Evolutionary conservation across 2,329 filamentous ascomycete genomes (phyloP), one percentile per base, ranked within the genome.

Genomic region (Penicillium sp.): DNA sequence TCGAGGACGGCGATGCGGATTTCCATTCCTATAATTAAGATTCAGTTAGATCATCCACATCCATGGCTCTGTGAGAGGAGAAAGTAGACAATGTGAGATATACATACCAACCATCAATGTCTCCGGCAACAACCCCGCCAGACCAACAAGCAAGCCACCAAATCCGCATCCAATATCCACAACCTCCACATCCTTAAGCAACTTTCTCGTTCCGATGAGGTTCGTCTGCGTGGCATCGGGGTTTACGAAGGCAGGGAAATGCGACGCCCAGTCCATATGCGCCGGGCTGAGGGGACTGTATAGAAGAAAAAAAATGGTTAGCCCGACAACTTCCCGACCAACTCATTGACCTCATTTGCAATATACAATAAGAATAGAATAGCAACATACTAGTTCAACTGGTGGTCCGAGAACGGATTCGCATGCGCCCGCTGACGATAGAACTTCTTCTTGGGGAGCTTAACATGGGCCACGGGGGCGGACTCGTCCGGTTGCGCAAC

Each of bases 81-180:
- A n/a, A n/a, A n/a, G n/a, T n/a, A n/a, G n/a, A n/a, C n/a, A n/a
- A n/a, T 88, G 45, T 41, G 17, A 21, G 38, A 13, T 21, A 6
- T 38, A 69, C 77, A 56, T 71, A 87, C 88, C 91, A 13, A 98
- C 72, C 57, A 96, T 82, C 54, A 97, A 73, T 0, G 83, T 88
- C 31, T 91, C 79, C 3, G 93, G 91, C 61, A 96, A 75, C 38
- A 83, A 75, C 1, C 90, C 88, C 10, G 87, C 83, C 41, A 98
- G 78, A 6, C 88, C 90, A 56, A 97, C 85, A 3, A 95, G 77
- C 49, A 98, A 75, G 6, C 93, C 93, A 41, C 93, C 93, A 68
- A 95, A 98, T 5, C 93, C 93, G 68, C 93, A 98, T 24, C 93
- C 93, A 65, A 98, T 96, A 72, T 98, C 93, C 57, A 91, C 89